Evolutionary conservation across 2,329 filamentous ascomycete genomes (phyloP), one percentile per base, ranked within the genome.

Genomic region (Fulvia fulva): DNA sequence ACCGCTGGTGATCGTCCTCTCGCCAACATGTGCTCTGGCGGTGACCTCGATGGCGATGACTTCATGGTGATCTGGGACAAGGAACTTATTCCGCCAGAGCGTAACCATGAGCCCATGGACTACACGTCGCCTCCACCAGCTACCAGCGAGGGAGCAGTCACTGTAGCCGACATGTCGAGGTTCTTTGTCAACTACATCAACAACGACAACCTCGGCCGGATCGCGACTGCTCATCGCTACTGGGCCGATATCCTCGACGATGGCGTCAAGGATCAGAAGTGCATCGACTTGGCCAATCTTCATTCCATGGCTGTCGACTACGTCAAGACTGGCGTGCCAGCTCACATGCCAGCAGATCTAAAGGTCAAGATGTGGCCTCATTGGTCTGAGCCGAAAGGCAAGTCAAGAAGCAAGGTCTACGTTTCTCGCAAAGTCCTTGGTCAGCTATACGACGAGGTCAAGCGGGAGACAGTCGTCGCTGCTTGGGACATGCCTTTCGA

Each of bases 111-210:
- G 0, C 87, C 94, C 0, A 96, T 97, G 90, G 81, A 88, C 62
- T 94, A 91, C 68, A 78, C 80, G 0, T 78, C 85, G 0, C 78
- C 84, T 0, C 77, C 79, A 45, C 83, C 88, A 0, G 70, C 77
- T 12, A 77, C 81, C 21, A 77, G 87, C 6, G 74, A 83, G 5
- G 77, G 82, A 0, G 80, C 86, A 3, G 89, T 97, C 12, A 84
- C 82, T 0, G 82, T 89, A 0, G 77, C 85, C 5, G 88, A 96
- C 60, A 83, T 97, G 47, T 87, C 84, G 26, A 81, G 86, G 0
- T 97, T 97, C 75, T 97, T 97, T 67, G 89, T 96, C 28, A 84
- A 84, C 2, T 96, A 96, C 67, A 92, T 97, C 84, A 94, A 95
- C 76, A 92, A 95, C 64, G 90, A 97, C 68, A 83, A 83, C 12